Percentiles rank a stretch among this genome's conserved stretches.
These are phyloP conservation scores for Starmerella kuoi DNA, from an alignment of 805 yeast species.

Conservation along the genomic window DNA sequence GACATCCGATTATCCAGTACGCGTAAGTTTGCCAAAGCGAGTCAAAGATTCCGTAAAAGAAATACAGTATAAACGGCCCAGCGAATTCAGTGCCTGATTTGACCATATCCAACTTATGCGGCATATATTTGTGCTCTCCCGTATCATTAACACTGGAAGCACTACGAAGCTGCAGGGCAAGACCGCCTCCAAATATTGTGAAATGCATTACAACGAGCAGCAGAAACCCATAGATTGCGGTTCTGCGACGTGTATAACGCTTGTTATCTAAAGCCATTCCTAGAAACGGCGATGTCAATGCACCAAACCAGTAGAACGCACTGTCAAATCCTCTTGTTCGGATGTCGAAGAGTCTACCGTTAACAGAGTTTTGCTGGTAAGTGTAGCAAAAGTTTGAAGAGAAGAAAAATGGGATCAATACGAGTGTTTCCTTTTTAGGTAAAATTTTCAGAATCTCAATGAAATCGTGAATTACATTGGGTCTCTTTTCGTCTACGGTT, in stretches of 20 bases:
- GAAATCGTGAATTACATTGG: conserved; percentile 35
- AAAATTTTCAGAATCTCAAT: conserved; percentile 31
- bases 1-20: conserved; percentile 48
- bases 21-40: conserved; percentile 48
- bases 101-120: conserved; percentile 25
- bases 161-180: conserved; percentile 33
- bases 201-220: conserved; percentile 32
- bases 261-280: conserved; percentile 40
- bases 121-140: conserved; percentile 25
- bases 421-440: conserved; percentile 33
- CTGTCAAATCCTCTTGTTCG: conserved; percentile 53
- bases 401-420: conserved; percentile 49
- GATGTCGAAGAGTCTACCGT: conserved; percentile 43
- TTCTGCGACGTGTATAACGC: conserved; percentile 30
- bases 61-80: conserved; percentile 51
- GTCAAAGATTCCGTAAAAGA: conserved; percentile 49
- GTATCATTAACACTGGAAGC: conserved; percentile 22
- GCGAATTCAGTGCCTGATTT: conserved; percentile 42
- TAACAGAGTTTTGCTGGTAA: conserved; percentile 49
- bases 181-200: conserved; percentile 52
- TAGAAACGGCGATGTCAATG: conserved; percentile 41
- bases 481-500: conserved; percentile 6
- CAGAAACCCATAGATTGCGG: conserved; percentile 37
- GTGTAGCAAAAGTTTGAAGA: conserved; percentile 58
- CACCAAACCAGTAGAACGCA: conserved; percentile 47